Base-by-base conservation (phyloP, 2,329 filamentous ascomycete species). In the Endocalyx cinctus region DNA sequence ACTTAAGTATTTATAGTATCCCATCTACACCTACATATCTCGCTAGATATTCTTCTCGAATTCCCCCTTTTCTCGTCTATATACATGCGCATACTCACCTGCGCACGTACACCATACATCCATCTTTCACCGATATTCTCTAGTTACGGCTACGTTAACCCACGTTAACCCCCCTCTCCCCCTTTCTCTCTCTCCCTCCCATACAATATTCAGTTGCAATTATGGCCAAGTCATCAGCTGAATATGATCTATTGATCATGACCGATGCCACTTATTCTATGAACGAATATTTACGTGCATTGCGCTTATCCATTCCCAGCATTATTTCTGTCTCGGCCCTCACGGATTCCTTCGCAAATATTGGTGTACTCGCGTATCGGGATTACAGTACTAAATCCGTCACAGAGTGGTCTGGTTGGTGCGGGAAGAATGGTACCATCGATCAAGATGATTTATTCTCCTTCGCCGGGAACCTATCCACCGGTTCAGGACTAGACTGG, bases 321-420 rank as follows among this genome's bases (percentile, higher is more conserved):
- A 67, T 74, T 42, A 64, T 75, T 36, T 61, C 63, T 20, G 55
- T 74, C 6, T 70, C 69, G 1, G 57, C 61, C 1, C 54, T 72
- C 1, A 73, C 70, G 0, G 61, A 57, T 32, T 67, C 65, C 43
- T 74, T 75, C 45, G 58, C 63, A 5, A 62, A 67, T 3, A 67
- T 74, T 33, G 70, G 69, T 6, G 57, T 74, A 4, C 48, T 74
- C 10, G 66, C 64, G 2, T 74, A 74, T 40, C 62, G 70, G 5
- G 70, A 74, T 50, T 72, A 72, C 45, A 57, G 50, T 38, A 47
- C 49, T 11, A 27, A 32, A 4, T 17, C 37, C 18, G 38, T 68
- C 16, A 59, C 63, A 3, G 55, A 70, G 30, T 74, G 68, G 65
- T 72, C 69, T 0, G 67, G 69, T 4, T 74, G 70, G 70, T 59